Evolutionary conservation across 1,139 yeast species (phyloP).

Genomic region (Arxiozyma telluris): DNA sequence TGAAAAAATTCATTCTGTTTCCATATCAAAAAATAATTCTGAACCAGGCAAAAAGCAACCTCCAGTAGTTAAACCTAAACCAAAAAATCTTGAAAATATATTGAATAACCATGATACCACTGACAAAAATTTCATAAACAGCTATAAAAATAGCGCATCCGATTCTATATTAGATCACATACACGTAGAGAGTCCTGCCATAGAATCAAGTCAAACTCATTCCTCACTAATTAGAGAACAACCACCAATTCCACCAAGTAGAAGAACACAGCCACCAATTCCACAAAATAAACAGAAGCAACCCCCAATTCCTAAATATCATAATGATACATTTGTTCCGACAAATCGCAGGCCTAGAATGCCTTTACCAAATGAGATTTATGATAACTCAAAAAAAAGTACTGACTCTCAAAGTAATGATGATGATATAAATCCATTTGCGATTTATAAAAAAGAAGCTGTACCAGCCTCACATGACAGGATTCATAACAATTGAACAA

Average conservation of each 20-base stretch:
- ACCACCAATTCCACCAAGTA: background rate
- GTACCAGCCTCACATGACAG: constrained; percentile 33
- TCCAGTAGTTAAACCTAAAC: constrained; percentile 25
- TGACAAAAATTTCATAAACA: background rate
- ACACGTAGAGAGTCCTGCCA: background rate
- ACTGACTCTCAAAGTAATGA: constrained; percentile 5
- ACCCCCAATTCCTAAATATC: constrained; percentile 10
- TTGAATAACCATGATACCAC: background rate
- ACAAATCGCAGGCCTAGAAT: background rate
- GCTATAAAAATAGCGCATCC: background rate
- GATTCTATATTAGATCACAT: background rate
- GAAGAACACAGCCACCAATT: background rate
- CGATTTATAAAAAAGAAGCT: constrained; percentile 31
- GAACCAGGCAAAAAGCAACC: constrained; percentile 11
- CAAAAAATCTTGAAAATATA: constrained; percentile 9
- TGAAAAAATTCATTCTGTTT: background rate
- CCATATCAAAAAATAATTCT: background rate
- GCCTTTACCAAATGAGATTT: constrained; percentile 3
- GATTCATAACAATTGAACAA: constrained; percentile 14
- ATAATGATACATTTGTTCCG: background rate
- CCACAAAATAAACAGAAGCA: constrained; percentile 25
- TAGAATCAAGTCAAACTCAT: background rate
- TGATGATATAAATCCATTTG: constrained; percentile 30
- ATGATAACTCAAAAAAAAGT: background rate
- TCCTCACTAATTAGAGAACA: background rate